phyloP scores from a whole-genome alignment of 2,329 filamentous ascomycete species.

The Ramichloridium luteum region DNA sequence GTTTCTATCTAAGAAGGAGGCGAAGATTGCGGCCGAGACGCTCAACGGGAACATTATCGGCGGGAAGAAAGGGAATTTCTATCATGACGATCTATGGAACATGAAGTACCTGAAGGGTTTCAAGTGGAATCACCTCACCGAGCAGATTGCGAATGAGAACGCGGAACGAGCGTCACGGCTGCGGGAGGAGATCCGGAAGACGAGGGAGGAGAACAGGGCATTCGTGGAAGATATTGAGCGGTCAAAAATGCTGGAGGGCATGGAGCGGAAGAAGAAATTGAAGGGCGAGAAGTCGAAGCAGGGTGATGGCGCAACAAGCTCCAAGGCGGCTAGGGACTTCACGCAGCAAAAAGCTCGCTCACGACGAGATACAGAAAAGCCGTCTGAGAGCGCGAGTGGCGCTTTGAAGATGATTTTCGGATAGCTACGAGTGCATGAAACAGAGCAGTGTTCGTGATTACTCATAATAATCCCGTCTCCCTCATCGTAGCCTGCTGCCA shows the following conservation, averaged over 20 bases:
- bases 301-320: constrained; percentile 19
- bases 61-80: constrained; percentile 72
- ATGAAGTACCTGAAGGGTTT: constrained; percentile 70
- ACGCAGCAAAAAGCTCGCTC: neutral
- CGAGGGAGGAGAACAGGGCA: constrained; percentile 66
- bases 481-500: too few relatives aligned
- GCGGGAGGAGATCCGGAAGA: constrained; percentile 64
- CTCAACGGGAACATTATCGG: constrained; percentile 69
- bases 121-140: constrained; percentile 62
- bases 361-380: neutral
- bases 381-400: neutral
- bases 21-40: constrained; percentile 62
- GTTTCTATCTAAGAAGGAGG: constrained; percentile 62
- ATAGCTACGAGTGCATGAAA: too few relatives aligned
- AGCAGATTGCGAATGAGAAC: constrained; percentile 71
- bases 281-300: constrained; percentile 38
- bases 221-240: constrained; percentile 70
- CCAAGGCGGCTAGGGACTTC: neutral
- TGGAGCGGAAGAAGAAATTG: constrained; percentile 44
- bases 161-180: constrained; percentile 65
- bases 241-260: constrained; percentile 66
- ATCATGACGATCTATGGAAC: constrained; percentile 80
- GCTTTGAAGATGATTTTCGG: neutral
- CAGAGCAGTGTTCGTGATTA: too few relatives aligned
- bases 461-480: too few relatives aligned